A percentile compares a stretch with the other conserved stretches of the same genome.
Conservation (phyloP, 2,329 filamentous ascomycete species). For the Pestalotiopsis sp. region DNA sequence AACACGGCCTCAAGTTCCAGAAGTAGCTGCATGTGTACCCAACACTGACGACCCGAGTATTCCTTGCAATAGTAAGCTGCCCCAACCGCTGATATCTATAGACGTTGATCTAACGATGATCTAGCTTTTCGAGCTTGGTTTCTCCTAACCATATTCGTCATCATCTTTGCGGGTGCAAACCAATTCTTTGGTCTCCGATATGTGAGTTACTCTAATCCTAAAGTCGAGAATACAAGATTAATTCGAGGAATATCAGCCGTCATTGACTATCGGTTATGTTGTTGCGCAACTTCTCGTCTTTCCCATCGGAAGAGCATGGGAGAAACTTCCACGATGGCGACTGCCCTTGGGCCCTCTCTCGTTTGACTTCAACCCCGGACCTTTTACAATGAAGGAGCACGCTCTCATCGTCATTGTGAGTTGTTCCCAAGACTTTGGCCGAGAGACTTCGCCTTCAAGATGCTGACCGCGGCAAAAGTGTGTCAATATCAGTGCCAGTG, state of each 20-base stretch:
- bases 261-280: slow-evolving; percentile 33
- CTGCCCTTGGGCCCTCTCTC: slow-evolving; percentile 23
- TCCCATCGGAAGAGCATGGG: slow-evolving; percentile 34
- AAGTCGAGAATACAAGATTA: neutral
- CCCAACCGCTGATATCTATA: neutral
- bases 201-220: slow-evolving; percentile 16
- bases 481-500: slow-evolving; percentile 12
- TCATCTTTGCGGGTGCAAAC: slow-evolving; percentile 35
- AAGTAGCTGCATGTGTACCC: slow-evolving; percentile 36
- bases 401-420: slow-evolving; percentile 14
- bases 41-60: slow-evolving; percentile 34
- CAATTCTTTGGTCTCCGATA: slow-evolving; percentile 38
- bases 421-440: neutral
- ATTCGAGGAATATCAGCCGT: slow-evolving; percentile 18
- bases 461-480: slow-evolving; percentile 1
- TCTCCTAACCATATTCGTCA: slow-evolving; percentile 29
- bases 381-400: slow-evolving; percentile 38
- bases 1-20: slow-evolving; percentile 28
- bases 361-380: slow-evolving; percentile 20
- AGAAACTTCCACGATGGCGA: slow-evolving; percentile 30
- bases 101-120: neutral
- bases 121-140: slow-evolving; percentile 32
- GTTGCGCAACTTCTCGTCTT: slow-evolving; percentile 37
- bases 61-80: slow-evolving; percentile 30
- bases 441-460: neutral